phyloP scores from a whole-genome alignment of 257 asterid genomes.

The Gardenia jasminoides region DNA sequence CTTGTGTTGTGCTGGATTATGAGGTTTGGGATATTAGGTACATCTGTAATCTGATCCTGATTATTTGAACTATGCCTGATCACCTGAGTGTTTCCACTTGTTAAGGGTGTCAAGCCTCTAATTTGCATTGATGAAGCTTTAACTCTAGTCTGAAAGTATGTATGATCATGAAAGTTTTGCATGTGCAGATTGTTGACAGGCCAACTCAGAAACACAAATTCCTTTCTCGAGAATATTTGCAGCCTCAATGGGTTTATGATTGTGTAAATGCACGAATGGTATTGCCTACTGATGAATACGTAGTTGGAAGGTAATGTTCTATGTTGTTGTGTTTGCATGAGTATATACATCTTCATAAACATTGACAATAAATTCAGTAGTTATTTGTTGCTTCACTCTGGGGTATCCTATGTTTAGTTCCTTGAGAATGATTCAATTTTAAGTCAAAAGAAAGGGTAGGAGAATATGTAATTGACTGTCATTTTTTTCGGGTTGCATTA shows the following conservation, averaged over 20 bases:
- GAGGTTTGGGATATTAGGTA: neutral
- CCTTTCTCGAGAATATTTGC: slow-evolving; percentile 85
- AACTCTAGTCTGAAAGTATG: neutral
- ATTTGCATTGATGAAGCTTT: neutral
- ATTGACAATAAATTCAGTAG: neutral
- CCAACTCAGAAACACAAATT: slow-evolving; percentile 75
- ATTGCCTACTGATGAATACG: slow-evolving; percentile 75
- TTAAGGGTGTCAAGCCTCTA: neutral
- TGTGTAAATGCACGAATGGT: slow-evolving; percentile 78
- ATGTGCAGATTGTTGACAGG: slow-evolving; percentile 86
- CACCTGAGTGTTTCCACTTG: neutral
- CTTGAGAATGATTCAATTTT: neutral
- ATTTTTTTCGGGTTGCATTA: neutral
- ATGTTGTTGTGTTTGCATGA: slow-evolving; percentile 10
- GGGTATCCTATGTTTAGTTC: neutral
- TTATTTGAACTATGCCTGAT: neutral
- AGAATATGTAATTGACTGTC: neutral
- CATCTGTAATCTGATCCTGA: neutral
- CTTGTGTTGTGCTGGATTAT: neutral
- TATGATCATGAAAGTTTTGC: neutral
- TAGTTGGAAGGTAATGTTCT: slow-evolving; percentile 66
- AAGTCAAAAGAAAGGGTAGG: neutral
- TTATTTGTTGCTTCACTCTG: neutral
- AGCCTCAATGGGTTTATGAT: slow-evolving; percentile 97
- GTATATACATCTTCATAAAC: neutral